These are phyloP conservation scores for Fusarium luffae DNA, from an alignment of 2,329 filamentous ascomycete genomes.

Conservation along the genomic window DNA sequence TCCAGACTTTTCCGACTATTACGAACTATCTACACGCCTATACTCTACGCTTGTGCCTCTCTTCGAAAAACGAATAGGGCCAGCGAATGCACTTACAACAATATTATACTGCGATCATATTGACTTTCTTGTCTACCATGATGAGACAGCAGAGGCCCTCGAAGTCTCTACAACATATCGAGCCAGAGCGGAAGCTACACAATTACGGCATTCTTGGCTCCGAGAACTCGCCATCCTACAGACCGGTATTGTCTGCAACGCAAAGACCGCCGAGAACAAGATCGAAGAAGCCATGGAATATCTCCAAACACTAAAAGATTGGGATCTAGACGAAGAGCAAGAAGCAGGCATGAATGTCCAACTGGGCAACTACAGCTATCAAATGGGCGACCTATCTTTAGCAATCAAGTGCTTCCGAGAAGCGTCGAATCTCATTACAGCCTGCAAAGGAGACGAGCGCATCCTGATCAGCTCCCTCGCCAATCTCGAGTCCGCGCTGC, in stretches of 20 bases:
- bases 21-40: conserved; percentile 48
- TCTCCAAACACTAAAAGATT: conserved; percentile 45
- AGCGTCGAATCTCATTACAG: conserved; percentile 46
- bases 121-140: conserved; percentile 48
- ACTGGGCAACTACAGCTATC: conserved; percentile 49
- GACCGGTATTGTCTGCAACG: conserved; percentile 46
- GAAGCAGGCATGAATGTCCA: conserved; percentile 48
- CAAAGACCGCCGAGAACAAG: conserved; percentile 47
- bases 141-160: conserved; percentile 44
- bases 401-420: conserved; percentile 48
- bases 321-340: conserved; percentile 48
- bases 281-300: conserved; percentile 47
- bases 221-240: conserved; percentile 49
- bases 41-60: conserved; percentile 48
- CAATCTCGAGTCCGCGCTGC: conserved; percentile 48
- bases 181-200: conserved; percentile 46
- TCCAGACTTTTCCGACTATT: conserved; percentile 49
- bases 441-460: conserved; percentile 48
- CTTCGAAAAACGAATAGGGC: conserved; percentile 47
- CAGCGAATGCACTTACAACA: conserved; percentile 49
- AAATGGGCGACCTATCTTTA: conserved; percentile 42
- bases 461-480: conserved; percentile 49
- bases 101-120: conserved; percentile 51
- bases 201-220: conserved; percentile 47
- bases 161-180: conserved; percentile 46